phyloP scores from a whole-genome alignment of 495 filamentous ascomycete genomes.

The Annulohypoxylon bovei region DNA sequence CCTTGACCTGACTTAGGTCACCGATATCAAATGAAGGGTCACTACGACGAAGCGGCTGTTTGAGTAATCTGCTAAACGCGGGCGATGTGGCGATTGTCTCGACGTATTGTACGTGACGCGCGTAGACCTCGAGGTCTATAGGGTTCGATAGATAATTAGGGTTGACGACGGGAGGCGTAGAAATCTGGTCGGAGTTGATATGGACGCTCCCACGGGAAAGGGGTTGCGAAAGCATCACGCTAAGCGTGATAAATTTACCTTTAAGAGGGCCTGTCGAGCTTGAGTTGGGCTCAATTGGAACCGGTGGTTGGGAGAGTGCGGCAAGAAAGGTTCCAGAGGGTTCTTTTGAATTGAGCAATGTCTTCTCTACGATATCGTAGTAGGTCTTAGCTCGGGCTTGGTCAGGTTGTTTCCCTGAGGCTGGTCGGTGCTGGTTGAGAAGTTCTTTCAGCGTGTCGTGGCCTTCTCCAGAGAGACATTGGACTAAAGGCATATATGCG shows the following conservation, averaged over 20 bases:
- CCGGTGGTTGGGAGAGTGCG: not conserved
- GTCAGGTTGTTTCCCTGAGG: not conserved
- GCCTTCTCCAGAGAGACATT: not conserved
- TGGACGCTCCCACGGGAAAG: slow-evolving; percentile 69
- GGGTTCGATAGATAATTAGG: slow-evolving; percentile 65
- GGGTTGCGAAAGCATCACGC: slow-evolving; percentile 57
- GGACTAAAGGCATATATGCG: slow-evolving; percentile 16
- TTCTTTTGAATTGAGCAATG: slow-evolving; percentile 10
- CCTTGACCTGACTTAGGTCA: slow-evolving; percentile 7
- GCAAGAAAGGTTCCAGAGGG: slow-evolving; percentile 18
- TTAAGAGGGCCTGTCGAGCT: not conserved
- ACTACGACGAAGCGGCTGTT: not conserved
- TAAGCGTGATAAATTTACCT: slow-evolving; percentile 56
- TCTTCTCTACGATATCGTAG: slow-evolving; percentile 17
- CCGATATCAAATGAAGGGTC: not conserved
- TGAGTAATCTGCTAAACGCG: slow-evolving; percentile 16
- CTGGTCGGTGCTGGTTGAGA: not conserved
- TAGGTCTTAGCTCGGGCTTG: not conserved
- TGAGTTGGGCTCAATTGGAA: not conserved
- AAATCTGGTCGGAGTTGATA: slow-evolving; percentile 54
- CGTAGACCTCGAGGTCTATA: slow-evolving; percentile 61
- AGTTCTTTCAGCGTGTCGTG: not conserved
- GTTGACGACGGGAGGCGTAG: slow-evolving; percentile 57
- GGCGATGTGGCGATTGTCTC: slow-evolving; percentile 3
- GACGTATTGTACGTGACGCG: slow-evolving; percentile 38